Evolutionary conservation across 176 grass and related monocot species (phyloP).

Genomic region (Elaeis guineensis): DNA sequence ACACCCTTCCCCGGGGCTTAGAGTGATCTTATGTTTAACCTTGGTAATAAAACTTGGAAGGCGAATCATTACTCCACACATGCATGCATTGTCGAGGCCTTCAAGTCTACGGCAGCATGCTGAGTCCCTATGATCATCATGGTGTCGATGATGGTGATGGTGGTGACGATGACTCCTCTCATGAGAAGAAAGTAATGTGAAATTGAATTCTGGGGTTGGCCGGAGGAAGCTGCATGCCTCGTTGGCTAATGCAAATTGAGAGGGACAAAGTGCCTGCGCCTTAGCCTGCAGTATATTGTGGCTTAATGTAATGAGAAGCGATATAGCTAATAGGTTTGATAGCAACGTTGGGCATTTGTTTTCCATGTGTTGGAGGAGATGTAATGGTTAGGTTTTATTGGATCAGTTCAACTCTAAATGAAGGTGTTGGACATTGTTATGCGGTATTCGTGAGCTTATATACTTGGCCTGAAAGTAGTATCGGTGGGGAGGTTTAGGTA

Average conservation of each 20-base stretch:
- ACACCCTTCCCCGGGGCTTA: slow-evolving; percentile 44
- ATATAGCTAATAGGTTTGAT: not conserved
- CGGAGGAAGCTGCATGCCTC: slow-evolving; percentile 50
- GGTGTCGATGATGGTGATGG: slow-evolving; percentile 29
- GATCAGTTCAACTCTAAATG: no score
- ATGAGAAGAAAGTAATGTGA: no score
- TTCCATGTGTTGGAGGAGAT: slow-evolving; percentile 14
- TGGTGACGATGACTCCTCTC: slow-evolving; percentile 28
- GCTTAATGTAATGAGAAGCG: slow-evolving; percentile 9
- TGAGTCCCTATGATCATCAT: slow-evolving; percentile 14
- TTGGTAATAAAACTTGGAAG: slow-evolving; percentile 51
- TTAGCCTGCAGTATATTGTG: slow-evolving; percentile 3
- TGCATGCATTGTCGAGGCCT: slow-evolving; percentile 55
- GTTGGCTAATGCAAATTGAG: slow-evolving; percentile 58
- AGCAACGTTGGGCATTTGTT: slow-evolving; percentile 5
- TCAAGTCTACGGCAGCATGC: slow-evolving; percentile 63
- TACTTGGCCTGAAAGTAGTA: slow-evolving; percentile 13
- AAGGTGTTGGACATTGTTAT: not conserved
- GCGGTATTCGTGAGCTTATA: slow-evolving; percentile 24
- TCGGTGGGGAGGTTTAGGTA: slow-evolving; percentile 21
- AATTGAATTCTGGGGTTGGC: not conserved
- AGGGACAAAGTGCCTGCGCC: slow-evolving; percentile 52
- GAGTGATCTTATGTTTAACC: slow-evolving; percentile 40
- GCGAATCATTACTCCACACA: slow-evolving; percentile 39
- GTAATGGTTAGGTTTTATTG: not conserved